Percentiles rank a stretch among this genome's conserved stretches.
Conservation (phyloP, 2,329 filamentous ascomycete species). For the Epichloe gansuensis region DNA sequence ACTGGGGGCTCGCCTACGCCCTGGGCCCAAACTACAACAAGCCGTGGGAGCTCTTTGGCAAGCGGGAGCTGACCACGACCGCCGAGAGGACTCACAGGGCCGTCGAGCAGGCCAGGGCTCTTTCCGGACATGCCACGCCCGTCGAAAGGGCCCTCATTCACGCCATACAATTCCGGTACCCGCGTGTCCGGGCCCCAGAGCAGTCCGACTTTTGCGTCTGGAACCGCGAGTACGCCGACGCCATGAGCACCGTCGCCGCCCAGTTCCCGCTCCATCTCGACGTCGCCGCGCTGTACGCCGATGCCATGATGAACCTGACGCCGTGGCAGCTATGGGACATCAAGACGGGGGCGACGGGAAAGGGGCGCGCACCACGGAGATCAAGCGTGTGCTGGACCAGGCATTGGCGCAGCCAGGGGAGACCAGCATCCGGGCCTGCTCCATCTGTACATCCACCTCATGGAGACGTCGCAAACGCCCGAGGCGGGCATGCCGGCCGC, state of each 20-base stretch:
- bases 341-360: constrained; percentile 19
- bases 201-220: constrained; percentile 34
- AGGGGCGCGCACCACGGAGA: constrained; percentile 21
- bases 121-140: constrained; percentile 13
- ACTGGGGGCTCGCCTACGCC: constrained; percentile 60
- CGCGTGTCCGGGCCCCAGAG: constrained; percentile 29
- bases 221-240: constrained; percentile 24
- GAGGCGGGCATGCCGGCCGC: constrained; percentile 50
- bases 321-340: constrained; percentile 35
- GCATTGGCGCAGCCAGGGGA: constrained; percentile 34
- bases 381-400: constrained; percentile 22
- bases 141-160: constrained; percentile 50
- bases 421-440: constrained; percentile 54
- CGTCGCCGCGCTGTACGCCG: constrained; percentile 24
- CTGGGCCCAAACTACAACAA: constrained; percentile 69
- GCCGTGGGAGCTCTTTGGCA: constrained; percentile 60
- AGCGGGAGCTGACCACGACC: constrained; percentile 40
- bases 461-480: constrained; percentile 61
- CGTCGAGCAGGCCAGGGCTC: constrained; percentile 15
- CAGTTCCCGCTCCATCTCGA: constrained; percentile 28
- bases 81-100: constrained; percentile 26
- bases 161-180: constrained; percentile 52
- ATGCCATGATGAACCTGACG: constrained; percentile 36
- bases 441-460: constrained; percentile 66
- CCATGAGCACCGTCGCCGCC: constrained; percentile 26